Base-by-base conservation (phyloP, 495 filamentous ascomycete species). In the Schizothecium vesticola region DNA sequence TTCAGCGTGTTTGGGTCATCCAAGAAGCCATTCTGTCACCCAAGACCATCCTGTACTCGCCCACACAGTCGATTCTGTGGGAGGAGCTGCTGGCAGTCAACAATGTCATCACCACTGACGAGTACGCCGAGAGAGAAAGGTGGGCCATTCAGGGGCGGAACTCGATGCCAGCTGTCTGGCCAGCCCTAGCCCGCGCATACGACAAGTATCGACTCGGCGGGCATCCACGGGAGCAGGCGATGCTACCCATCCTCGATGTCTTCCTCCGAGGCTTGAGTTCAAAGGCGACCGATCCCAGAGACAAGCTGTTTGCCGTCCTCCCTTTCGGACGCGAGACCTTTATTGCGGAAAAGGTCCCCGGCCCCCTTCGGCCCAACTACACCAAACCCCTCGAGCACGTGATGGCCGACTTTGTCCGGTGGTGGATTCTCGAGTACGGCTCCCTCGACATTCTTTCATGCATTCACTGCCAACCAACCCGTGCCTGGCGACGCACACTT, bases 1-100 rank as follows among this genome's bases (percentile, higher is more conserved):
- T 69, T 31, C 62, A 56, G 12, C 62, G 67, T 3, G 67, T 69
- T 29, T 69, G 67, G 67, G 67, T 69, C 26, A 23, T 69, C 19
- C 62, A 69, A 25, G 62, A 65, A 61, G 67, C 56, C 3, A 43
- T 66, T 33, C 28, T 66, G 16, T 19, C 64, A 13, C 64, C 24
- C 6, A 29, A 43, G 28, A 66, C 64, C 16, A 29, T 51, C 25
- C 6, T 66, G 1, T 56, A 66, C 28, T 66, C 25, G 13, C 56
- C 25, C 21, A 3, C 13, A 4, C 56, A 66, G 28, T 21, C 56
- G 13, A 43, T 66, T 56, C 25, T 19, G 3, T 66, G 64, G 64
- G 7, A 33, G 8, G 64, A 66, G 26, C 12, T 66, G 23, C 56
- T 66, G 36, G 9, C 59, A 13, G 51, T 66, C 25, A 66, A 66